A percentile compares a stretch with the other conserved stretches of the same genome.
phyloP scores from a whole-genome alignment of 768 basidiomycete species.

The Mycena galopus region DNA sequence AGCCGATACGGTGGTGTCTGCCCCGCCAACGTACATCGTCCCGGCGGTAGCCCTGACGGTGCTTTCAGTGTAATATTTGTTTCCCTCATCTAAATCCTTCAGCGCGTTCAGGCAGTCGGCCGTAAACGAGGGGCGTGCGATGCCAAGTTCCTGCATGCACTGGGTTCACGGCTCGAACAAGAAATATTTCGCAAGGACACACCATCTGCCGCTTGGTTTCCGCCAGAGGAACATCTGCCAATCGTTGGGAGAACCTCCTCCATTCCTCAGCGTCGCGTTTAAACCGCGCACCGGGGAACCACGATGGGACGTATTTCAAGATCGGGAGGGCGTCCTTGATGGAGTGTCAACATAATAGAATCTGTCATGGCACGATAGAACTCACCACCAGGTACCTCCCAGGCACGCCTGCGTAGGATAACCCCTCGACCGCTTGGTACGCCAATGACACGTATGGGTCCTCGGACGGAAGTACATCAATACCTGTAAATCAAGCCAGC shows the following conservation, averaged over 20 bases:
- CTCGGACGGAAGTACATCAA: conserved; percentile 41
- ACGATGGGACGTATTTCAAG: conserved; percentile 14
- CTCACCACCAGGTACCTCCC: conserved; percentile 49
- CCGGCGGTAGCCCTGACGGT: background rate
- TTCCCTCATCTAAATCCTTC: background rate
- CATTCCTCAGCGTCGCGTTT: conserved; percentile 5
- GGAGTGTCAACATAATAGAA: background rate
- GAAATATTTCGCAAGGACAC: background rate
- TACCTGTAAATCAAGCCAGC: too few relatives aligned
- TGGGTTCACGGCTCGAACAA: too few relatives aligned
- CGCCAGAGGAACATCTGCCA: conserved; percentile 2
- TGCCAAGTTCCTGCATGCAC: conserved; percentile 15
- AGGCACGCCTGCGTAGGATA: conserved; percentile 43
- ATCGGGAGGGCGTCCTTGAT: conserved; percentile 13
- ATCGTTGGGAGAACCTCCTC: background rate
- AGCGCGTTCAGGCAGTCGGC: background rate
- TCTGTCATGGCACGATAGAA: background rate
- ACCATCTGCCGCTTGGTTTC: conserved; percentile 21
- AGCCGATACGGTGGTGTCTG: conserved; percentile 8
- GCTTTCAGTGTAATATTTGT: conserved; percentile 5
- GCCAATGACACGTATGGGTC: conserved; percentile 49
- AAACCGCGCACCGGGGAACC: conserved; percentile 15
- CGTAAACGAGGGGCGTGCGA: conserved; percentile 3
- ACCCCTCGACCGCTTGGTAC: conserved; percentile 41
- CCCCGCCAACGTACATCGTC: conserved; percentile 14